Percentiles rank a stretch among this genome's conserved stretches.
Evolutionary conservation across 129 eudicot species (phyloP).

Genomic region (Lonicera japonica): DNA sequence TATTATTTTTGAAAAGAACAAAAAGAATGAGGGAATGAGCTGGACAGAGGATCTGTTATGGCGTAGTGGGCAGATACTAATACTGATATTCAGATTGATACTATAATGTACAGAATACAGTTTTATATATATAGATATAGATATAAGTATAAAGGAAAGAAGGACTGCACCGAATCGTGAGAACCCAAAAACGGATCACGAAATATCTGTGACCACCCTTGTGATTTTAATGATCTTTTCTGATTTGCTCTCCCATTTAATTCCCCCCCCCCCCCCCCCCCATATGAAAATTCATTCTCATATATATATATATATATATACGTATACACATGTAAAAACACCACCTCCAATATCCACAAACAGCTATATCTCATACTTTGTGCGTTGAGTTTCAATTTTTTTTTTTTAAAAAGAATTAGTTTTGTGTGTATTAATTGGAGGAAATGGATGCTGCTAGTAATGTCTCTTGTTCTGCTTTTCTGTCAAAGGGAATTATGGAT

Average conservation of each 20-base stretch:
- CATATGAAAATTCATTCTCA: background rate
- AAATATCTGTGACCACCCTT: constrained; percentile 57
- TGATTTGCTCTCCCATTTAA: constrained; percentile 13
- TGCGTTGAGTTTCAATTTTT: no score
- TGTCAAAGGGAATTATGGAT: constrained; percentile 8
- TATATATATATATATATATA: no score
- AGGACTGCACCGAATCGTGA: constrained; percentile 49
- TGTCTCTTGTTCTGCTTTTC: constrained; percentile 17
- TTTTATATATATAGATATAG: background rate
- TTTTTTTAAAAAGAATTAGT: no score
- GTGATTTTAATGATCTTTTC: constrained; percentile 5
- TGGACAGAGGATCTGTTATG: constrained; percentile 11
- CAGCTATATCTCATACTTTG: background rate
- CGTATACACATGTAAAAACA: background rate
- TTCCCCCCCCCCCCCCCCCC: background rate
- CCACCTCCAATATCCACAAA: background rate
- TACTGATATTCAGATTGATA: background rate
- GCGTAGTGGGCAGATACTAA: constrained; percentile 17
- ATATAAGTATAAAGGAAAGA: constrained; percentile 25
- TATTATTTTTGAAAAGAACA: background rate
- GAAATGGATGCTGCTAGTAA: constrained; percentile 14
- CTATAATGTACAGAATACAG: background rate
- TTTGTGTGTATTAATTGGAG: background rate
- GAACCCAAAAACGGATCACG: constrained; percentile 61
- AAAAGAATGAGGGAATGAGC: constrained; percentile 9